A percentile compares a stretch with the other conserved stretches of the same genome.
phyloP scores from a whole-genome alignment of 2,329 filamentous ascomycete species.

The Talaromyces sp. region DNA sequence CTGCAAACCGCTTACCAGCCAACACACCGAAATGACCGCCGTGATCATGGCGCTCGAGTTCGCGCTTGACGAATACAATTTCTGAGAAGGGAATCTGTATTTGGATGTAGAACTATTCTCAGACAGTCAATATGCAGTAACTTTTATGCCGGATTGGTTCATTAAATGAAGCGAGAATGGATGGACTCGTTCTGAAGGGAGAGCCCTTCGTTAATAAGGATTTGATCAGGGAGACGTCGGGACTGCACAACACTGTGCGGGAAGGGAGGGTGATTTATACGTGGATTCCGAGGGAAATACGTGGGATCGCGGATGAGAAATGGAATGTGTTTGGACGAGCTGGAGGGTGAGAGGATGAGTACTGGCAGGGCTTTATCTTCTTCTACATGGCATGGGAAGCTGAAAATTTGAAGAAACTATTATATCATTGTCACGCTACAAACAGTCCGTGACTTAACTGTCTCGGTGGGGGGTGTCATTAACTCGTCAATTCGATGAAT shows the following conservation, averaged over 20 bases:
- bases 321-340: background rate
- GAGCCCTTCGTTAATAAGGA: background rate
- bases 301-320: background rate
- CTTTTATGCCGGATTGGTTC: too few species aligned
- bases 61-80: too few species aligned
- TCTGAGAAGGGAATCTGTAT: too few species aligned
- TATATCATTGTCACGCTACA: conserved; percentile 8
- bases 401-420: background rate
- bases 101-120: too few species aligned
- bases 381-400: background rate
- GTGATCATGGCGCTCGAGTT: too few species aligned
- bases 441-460: background rate
- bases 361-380: background rate
- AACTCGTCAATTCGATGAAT: conserved; percentile 16
- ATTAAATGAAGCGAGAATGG: too few species aligned
- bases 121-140: too few species aligned
- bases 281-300: background rate
- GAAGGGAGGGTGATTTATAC: background rate
- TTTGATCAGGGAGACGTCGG: background rate
- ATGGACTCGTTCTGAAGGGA: background rate
- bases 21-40: too few species aligned
- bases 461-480: conserved; percentile 13
- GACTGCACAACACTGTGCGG: background rate
- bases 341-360: background rate
- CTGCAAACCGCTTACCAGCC: too few species aligned